These are phyloP conservation scores for Alternaria sp. DNA, from an alignment of 2,329 filamentous ascomycete species.

Conservation along the genomic window DNA sequence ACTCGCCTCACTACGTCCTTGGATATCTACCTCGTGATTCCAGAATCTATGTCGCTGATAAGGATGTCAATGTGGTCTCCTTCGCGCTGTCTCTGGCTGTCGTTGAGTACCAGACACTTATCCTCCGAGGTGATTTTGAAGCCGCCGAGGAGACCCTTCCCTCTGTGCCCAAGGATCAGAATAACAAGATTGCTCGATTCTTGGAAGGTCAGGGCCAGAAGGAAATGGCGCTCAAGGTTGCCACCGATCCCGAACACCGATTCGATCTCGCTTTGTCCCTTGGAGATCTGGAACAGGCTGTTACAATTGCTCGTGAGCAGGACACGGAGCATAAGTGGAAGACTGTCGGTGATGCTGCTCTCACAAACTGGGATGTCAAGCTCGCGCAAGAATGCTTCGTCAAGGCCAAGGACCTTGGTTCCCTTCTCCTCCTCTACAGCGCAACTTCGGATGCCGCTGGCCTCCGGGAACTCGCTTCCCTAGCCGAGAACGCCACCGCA, in stretches of 20 bases:
- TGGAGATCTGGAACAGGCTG: conserved; percentile 81
- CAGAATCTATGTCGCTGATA: conserved; percentile 93
- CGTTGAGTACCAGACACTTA: conserved; percentile 95
- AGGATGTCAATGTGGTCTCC: conserved; percentile 90
- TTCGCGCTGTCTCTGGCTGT: conserved; percentile 91
- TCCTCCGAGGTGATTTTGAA: conserved; percentile 92
- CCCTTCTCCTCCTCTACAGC: conserved; percentile 84
- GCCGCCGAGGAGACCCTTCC: conserved; percentile 83
- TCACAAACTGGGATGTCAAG: conserved; percentile 82
- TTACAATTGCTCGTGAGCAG: conserved; percentile 80
- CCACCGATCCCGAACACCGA: conserved; percentile 93
- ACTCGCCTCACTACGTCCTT: conserved; percentile 91
- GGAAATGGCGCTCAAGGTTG: conserved; percentile 90
- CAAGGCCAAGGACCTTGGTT: conserved; percentile 88
- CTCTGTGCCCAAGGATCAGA: conserved; percentile 86
- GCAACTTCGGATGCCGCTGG: conserved; percentile 81
- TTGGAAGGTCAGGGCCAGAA: conserved; percentile 97
- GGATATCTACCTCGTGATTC: conserved; percentile 95
- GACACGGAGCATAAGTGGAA: conserved; percentile 99
- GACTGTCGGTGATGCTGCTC: conserved; percentile 89
- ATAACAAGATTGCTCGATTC: conserved; percentile 98
- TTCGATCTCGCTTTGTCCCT: conserved; percentile 89
- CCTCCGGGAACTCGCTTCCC: conserved; percentile 71
- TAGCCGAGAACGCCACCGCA: conserved; percentile 76
- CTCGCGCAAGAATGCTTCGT: conserved; percentile 93